Percentiles rank a stretch among this genome's conserved stretches.
These are phyloP conservation scores for Aspergillus cavernicola DNA, from an alignment of 495 filamentous ascomycete genomes.

Conservation along the genomic window DNA sequence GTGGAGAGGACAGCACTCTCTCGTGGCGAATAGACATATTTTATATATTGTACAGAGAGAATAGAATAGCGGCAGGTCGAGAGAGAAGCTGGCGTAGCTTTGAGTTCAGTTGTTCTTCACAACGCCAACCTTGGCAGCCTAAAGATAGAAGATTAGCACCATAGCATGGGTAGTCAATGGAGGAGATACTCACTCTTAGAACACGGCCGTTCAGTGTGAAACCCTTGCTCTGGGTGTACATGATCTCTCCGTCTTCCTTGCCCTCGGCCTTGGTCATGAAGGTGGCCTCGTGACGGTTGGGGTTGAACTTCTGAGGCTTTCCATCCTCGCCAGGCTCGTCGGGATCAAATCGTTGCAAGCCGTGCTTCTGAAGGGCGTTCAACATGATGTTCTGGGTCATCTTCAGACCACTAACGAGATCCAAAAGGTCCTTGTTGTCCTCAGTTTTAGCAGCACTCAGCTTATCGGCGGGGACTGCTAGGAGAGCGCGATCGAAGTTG, in stretches of 20 bases:
- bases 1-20: slow-evolving; percentile 17
- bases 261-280: slow-evolving; percentile 82
- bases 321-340: slow-evolving; percentile 53
- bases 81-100: neutral
- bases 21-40: slow-evolving; percentile 30
- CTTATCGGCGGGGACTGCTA: slow-evolving; percentile 70
- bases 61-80: slow-evolving; percentile 7
- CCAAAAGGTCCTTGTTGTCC: slow-evolving; percentile 63
- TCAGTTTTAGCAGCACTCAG: slow-evolving; percentile 47
- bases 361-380: slow-evolving; percentile 87
- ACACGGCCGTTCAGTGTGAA: slow-evolving; percentile 88
- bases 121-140: slow-evolving; percentile 92
- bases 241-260: slow-evolving; percentile 86
- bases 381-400: slow-evolving; percentile 93
- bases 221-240: slow-evolving; percentile 92
- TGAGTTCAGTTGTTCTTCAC: slow-evolving; percentile 62
- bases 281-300: slow-evolving; percentile 91
- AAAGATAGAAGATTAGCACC: slow-evolving; percentile 14
- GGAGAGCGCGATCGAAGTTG: slow-evolving; percentile 90
- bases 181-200: slow-evolving; percentile 58
- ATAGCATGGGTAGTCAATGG: neutral
- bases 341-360: slow-evolving; percentile 84
- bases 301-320: slow-evolving; percentile 72
- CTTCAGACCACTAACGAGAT: slow-evolving; percentile 81
- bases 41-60: slow-evolving; percentile 45